phyloP scores from a whole-genome alignment of 2,329 filamentous ascomycete genomes.

The Alternaria postmessia region DNA sequence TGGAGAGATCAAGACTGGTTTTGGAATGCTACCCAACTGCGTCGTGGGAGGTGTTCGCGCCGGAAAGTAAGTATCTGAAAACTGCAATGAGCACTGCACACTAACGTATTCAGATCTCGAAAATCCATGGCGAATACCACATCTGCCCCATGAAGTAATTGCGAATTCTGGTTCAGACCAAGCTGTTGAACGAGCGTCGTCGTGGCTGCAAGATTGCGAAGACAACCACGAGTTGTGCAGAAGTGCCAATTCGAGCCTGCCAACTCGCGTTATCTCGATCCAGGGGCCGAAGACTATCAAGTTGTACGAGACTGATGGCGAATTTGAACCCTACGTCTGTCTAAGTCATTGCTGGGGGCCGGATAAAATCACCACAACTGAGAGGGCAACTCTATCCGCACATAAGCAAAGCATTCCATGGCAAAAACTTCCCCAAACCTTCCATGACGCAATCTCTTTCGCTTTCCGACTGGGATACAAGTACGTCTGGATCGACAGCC shows the following conservation, averaged over 20 bases:
- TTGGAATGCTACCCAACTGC: slow-evolving; percentile 3
- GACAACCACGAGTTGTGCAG: not conserved
- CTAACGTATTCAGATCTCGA: not conserved
- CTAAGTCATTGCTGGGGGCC: slow-evolving; percentile 16
- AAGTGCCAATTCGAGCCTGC: not conserved
- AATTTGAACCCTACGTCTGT: slow-evolving; percentile 1
- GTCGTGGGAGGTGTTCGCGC: not conserved
- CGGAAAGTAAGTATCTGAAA: not conserved
- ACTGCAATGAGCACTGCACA: not conserved
- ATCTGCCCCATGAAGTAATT: not conserved
- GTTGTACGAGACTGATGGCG: slow-evolving; percentile 3
- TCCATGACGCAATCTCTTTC: slow-evolving; percentile 21
- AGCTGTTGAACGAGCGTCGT: not conserved
- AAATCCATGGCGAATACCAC: not conserved
- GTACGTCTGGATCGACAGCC: slow-evolving; percentile 30
- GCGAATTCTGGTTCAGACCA: not conserved
- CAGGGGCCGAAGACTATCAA: not conserved
- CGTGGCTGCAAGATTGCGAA: slow-evolving; percentile 3
- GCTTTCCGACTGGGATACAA: slow-evolving; percentile 15
- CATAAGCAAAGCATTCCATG: slow-evolving; percentile 11
- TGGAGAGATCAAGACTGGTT: not conserved
- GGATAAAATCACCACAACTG: not conserved
- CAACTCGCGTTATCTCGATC: slow-evolving; percentile 8
- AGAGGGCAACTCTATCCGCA: not conserved
- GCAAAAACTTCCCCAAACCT: slow-evolving; percentile 15